Evolutionary conservation across 257 asterid species (phyloP).

Genomic region (Haberlea rhodopensis): DNA sequence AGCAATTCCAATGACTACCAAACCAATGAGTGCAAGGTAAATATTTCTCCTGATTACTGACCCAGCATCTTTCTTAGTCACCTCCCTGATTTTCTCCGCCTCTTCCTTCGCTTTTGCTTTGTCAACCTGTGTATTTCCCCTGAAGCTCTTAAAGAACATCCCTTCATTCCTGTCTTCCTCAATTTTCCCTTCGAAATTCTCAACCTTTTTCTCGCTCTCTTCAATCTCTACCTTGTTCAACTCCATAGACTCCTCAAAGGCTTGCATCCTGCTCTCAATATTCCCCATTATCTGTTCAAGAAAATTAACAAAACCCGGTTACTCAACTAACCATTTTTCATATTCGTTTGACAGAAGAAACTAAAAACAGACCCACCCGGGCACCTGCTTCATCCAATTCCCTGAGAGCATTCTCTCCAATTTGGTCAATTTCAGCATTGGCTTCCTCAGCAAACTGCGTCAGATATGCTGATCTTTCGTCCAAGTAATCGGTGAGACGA

Average conservation of each 20-base stretch:
- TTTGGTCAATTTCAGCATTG: conserved; percentile 73
- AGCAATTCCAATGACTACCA: conserved; percentile 58
- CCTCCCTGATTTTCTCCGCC: conserved; percentile 50
- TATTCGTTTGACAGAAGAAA: conserved; percentile 10
- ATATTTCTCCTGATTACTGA: conserved; percentile 56
- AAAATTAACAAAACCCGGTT: conserved; percentile 26
- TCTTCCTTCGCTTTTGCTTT: conserved; percentile 61
- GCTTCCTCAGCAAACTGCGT: conserved; percentile 94
- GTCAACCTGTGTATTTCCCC: conserved; percentile 53
- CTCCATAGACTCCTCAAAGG: conserved; percentile 76
- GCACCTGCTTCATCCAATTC: conserved; percentile 82
- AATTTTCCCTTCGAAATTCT: conserved; percentile 57
- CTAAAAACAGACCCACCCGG: conserved; percentile 44
- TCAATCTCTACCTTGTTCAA: conserved; percentile 64
- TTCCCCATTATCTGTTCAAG: conserved; percentile 81
- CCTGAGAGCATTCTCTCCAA: conserved; percentile 81
- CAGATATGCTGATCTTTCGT: conserved; percentile 73
- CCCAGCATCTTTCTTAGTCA: conserved; percentile 46
- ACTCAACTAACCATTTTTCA: conserved; percentile 2
- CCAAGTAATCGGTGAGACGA: conserved; percentile 75
- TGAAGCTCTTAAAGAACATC: conserved; percentile 72
- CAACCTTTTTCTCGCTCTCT: conserved; percentile 55
- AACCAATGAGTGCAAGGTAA: conserved; percentile 63
- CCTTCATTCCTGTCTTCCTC: conserved; percentile 74
- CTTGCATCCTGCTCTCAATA: conserved; percentile 82